Conservation (phyloP, 352 stramenopile species). For the Phytophthora pluvialis region DNA sequence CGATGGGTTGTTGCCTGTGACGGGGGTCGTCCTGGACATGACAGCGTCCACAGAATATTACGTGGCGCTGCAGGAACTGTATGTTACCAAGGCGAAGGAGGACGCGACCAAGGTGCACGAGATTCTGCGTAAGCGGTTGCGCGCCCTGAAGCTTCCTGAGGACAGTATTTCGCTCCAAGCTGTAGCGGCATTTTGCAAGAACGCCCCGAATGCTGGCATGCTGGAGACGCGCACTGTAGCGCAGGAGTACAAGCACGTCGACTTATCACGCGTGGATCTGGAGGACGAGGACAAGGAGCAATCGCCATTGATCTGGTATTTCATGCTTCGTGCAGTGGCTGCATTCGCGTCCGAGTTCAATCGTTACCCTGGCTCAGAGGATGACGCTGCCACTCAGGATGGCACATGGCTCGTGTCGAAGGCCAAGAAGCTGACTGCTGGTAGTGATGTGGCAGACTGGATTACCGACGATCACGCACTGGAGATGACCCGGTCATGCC, state of each 20-base stretch:
- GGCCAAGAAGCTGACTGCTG: constrained; percentile 47
- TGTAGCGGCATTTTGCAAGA: constrained; percentile 93
- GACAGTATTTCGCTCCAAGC: constrained; percentile 67
- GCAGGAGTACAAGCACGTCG: constrained; percentile 81
- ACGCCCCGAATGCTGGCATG: constrained; percentile 88
- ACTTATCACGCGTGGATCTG: constrained; percentile 73
- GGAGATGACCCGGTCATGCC: constrained; percentile 93
- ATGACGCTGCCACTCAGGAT: constrained; percentile 61
- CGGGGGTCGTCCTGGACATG: constrained; percentile 97
- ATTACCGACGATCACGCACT: constrained; percentile 79
- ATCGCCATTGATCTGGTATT: constrained; percentile 96
- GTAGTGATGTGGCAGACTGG: constrained; percentile 47
- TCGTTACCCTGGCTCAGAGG: constrained; percentile 86
- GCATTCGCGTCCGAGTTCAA: constrained; percentile 55
- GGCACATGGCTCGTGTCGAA: constrained; percentile 64
- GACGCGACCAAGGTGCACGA: constrained; percentile 57
- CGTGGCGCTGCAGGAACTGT: constrained; percentile 94
- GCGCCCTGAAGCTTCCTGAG: constrained; percentile 30
- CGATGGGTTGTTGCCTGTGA: constrained; percentile 78
- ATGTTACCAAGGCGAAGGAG: constrained; percentile 89
- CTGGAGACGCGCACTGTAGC: constrained; percentile 81
- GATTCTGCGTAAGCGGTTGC: constrained; percentile 44
- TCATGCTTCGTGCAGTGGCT: constrained; percentile 88
- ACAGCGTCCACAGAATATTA: constrained; percentile 95
- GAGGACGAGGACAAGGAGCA: constrained; percentile 85